Percentiles rank a stretch among this genome's conserved stretches.
These are phyloP conservation scores for Calonectria leucothoes DNA, from an alignment of 2,329 filamentous ascomycete species.

Conservation along the genomic window DNA sequence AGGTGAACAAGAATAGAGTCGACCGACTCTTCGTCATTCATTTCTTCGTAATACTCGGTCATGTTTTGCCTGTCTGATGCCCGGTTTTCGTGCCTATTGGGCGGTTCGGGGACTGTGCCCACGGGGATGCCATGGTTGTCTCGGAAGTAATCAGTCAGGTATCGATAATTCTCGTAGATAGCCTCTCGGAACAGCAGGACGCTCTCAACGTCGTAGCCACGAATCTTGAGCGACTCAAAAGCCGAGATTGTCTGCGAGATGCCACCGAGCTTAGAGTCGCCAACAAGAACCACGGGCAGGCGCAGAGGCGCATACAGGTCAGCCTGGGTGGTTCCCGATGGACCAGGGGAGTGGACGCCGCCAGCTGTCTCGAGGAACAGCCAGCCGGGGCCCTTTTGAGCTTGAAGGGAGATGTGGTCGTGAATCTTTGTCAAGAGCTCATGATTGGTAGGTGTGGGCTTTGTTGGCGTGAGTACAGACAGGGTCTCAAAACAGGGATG, in stretches of 20 bases:
- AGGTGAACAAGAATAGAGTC: conserved; percentile 62
- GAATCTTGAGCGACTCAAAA: conserved; percentile 80
- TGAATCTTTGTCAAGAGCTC: conserved; percentile 62
- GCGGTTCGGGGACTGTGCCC: conserved; percentile 69
- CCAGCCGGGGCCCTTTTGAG: conserved; percentile 64
- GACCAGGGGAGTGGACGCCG: conserved; percentile 82
- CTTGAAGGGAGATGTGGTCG: conserved; percentile 46
- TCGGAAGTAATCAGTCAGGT: conserved; percentile 75
- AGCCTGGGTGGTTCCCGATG: conserved; percentile 80
- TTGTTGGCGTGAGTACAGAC: conserved; percentile 19
- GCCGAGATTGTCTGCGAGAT: conserved; percentile 85
- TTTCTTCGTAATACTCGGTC: conserved; percentile 70
- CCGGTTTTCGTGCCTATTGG: conserved; percentile 53
- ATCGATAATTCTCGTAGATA: conserved; percentile 75
- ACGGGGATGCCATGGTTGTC: conserved; percentile 68
- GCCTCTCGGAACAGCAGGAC: conserved; percentile 76
- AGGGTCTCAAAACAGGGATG: neutral
- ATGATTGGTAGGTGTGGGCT: conserved; percentile 63
- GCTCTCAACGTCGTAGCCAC: conserved; percentile 81
- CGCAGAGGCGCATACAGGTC: conserved; percentile 81
- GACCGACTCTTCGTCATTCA: conserved; percentile 53
- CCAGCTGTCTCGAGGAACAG: conserved; percentile 85
- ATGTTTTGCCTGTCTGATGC: conserved; percentile 68
- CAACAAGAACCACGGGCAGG: conserved; percentile 79
- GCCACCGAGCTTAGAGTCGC: conserved; percentile 80